phyloP scores from a whole-genome alignment of 805 yeast species.

The Saturnispora dispora region DNA sequence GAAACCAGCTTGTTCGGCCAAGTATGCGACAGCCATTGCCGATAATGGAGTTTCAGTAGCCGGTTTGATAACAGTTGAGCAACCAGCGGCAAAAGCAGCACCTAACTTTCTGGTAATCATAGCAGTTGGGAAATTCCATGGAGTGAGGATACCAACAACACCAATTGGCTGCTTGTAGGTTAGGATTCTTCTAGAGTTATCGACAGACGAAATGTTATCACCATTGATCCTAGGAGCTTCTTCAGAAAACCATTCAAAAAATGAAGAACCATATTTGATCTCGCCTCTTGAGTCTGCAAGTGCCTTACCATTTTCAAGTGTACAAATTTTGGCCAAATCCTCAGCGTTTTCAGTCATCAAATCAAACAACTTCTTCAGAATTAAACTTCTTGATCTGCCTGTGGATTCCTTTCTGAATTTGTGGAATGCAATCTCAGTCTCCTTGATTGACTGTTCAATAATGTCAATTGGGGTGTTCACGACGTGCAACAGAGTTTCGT shows the following conservation, averaged over 20 bases:
- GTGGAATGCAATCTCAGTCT: slow-evolving; percentile 46
- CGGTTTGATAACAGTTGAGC: slow-evolving; percentile 53
- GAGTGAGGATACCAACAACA: slow-evolving; percentile 62
- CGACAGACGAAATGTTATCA: slow-evolving; percentile 57
- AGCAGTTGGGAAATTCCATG: slow-evolving; percentile 65
- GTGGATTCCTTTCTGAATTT: slow-evolving; percentile 37
- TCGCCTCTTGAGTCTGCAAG: slow-evolving; percentile 49
- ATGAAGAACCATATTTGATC: slow-evolving; percentile 45
- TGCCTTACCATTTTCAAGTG: slow-evolving; percentile 54
- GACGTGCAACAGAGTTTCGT: slow-evolving; percentile 40
- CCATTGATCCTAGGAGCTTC: slow-evolving; percentile 57
- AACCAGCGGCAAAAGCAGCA: slow-evolving; percentile 61
- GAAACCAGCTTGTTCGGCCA: slow-evolving; percentile 49
- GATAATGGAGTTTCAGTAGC: slow-evolving; percentile 60
- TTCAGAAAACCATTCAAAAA: slow-evolving; percentile 61
- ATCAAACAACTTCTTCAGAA: slow-evolving; percentile 40
- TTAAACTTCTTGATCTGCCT: slow-evolving; percentile 38
- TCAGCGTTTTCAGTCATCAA: slow-evolving; percentile 41
- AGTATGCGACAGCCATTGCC: slow-evolving; percentile 46
- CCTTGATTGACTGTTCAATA: slow-evolving; percentile 45
- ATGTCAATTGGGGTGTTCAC: slow-evolving; percentile 45
- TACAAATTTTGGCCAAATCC: slow-evolving; percentile 46
- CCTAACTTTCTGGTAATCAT: slow-evolving; percentile 64
- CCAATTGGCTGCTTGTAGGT: slow-evolving; percentile 59
- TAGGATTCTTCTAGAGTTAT: slow-evolving; percentile 48